A percentile compares a stretch with the other conserved stretches of the same genome.
Conservation (phyloP, 306 rosid genomes). For the Dryas alaskensis region DNA sequence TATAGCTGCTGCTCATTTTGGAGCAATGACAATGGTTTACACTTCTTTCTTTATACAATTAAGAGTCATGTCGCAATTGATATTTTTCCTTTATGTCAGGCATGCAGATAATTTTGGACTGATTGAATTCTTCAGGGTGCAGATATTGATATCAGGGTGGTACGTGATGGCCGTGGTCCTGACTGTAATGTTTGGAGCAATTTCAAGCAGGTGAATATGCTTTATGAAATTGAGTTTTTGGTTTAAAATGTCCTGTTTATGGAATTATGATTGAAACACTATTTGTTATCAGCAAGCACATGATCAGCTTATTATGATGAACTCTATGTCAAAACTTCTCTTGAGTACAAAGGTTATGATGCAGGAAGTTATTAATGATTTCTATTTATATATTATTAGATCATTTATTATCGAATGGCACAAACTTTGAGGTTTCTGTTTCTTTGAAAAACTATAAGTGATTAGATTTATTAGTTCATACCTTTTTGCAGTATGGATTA, state of each 20-base stretch:
- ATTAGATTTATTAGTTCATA: slow-evolving; percentile 25
- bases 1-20: slow-evolving; percentile 88
- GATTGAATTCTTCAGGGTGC: slow-evolving; percentile 75
- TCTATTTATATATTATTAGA: not conserved
- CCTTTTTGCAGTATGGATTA: slow-evolving; percentile 76
- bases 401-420: not conserved
- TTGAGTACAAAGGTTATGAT: not conserved
- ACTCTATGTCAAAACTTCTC: not conserved
- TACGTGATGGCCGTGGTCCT: slow-evolving; percentile 98
- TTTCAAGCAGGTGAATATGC: slow-evolving; percentile 79
- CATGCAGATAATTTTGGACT: slow-evolving; percentile 22
- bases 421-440: not conserved
- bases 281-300: not conserved
- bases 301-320: not conserved
- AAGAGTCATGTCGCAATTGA: not conserved
- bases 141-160: slow-evolving; percentile 96
- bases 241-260: slow-evolving; percentile 12
- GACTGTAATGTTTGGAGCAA: slow-evolving; percentile 97
- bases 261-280: not conserved
- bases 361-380: not conserved
- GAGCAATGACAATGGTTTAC: slow-evolving; percentile 93
- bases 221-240: slow-evolving; percentile 13
- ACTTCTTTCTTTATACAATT: slow-evolving; percentile 18
- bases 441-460: slow-evolving; percentile 8
- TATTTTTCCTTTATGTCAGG: slow-evolving; percentile 9